A percentile compares a stretch with the other conserved stretches of the same genome.
Conservation (phyloP, 805 yeast genomes). For the Metschnikowia borealis region DNA sequence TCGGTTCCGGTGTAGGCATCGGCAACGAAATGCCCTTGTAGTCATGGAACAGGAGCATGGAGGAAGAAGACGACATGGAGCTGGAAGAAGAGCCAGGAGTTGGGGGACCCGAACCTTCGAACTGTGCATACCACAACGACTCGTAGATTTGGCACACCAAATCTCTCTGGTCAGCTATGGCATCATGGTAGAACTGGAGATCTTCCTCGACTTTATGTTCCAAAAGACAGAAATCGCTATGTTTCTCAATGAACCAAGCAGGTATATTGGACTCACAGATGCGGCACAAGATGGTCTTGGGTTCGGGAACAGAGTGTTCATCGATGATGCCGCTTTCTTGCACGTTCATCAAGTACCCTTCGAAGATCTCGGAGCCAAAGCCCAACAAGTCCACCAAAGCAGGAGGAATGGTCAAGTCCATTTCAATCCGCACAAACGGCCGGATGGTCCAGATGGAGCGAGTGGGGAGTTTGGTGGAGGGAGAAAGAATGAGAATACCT, state of each 20-base stretch:
- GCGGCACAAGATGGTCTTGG: constrained; percentile 78
- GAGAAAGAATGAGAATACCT: constrained; percentile 76
- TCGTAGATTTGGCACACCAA: constrained; percentile 44
- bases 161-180: constrained; percentile 63
- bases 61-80: constrained; percentile 20
- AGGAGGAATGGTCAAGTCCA: constrained; percentile 66
- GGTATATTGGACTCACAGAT: constrained; percentile 91
- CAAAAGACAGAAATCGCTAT: constrained; percentile 78
- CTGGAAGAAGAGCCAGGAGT: constrained; percentile 14
- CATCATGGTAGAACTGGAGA: constrained; percentile 71
- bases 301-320: constrained; percentile 67
- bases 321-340: constrained; percentile 62
- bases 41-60: constrained; percentile 29
- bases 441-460: constrained; percentile 93
- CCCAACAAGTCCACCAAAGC: constrained; percentile 74
- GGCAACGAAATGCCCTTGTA: constrained; percentile 61
- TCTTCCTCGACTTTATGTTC: constrained; percentile 82
- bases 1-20: neutral
- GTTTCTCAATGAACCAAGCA: constrained; percentile 94
- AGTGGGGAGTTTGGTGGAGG: constrained; percentile 52
- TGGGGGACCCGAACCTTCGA: constrained; percentile 16
- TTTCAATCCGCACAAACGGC: constrained; percentile 63
- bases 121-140: constrained; percentile 25
- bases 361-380: constrained; percentile 82
- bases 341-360: constrained; percentile 62